phyloP scores from a whole-genome alignment of 225 moss, liverwort and hornwort species.

The Marchantia paleacea region DNA sequence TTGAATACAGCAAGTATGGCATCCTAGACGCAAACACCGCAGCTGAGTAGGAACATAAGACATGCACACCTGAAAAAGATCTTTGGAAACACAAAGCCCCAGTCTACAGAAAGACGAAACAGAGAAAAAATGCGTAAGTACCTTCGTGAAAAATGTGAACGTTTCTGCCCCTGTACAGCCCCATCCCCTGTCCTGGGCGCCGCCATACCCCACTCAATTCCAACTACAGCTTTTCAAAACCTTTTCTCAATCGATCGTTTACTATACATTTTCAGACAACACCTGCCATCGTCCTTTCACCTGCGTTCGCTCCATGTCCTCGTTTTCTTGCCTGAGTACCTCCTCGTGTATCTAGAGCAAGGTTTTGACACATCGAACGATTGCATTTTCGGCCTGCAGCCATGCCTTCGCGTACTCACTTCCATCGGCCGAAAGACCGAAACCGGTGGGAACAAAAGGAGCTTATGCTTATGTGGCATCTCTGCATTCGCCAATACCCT shows the following conservation, averaged over 20 bases:
- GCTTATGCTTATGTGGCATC: not conserved
- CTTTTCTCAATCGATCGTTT: not conserved
- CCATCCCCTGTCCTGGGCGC: slow-evolving; percentile 31
- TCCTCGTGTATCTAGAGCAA: not conserved
- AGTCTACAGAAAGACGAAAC: no score
- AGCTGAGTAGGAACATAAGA: not conserved
- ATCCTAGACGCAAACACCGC: no score
- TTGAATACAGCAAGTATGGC: no score
- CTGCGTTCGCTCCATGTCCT: not conserved
- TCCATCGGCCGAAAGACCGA: slow-evolving; percentile 3
- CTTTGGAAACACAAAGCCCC: no score
- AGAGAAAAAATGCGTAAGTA: not conserved
- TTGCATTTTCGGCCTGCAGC: not conserved
- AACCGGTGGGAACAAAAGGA: not conserved
- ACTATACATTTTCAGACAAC: no score
- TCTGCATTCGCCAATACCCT: not conserved
- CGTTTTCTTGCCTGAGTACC: not conserved
- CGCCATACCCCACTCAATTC: slow-evolving; percentile 25
- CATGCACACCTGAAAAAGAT: not conserved
- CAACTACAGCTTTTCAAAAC: not conserved
- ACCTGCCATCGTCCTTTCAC: not conserved
- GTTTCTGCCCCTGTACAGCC: slow-evolving; percentile 13
- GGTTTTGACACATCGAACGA: not conserved
- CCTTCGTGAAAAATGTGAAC: slow-evolving; percentile 30
- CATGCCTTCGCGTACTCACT: not conserved